Evolutionary conservation across 768 basidiomycete genomes (phyloP), one percentile per base, ranked within the genome.

Genomic region (Kwoniella dejecticola): DNA sequence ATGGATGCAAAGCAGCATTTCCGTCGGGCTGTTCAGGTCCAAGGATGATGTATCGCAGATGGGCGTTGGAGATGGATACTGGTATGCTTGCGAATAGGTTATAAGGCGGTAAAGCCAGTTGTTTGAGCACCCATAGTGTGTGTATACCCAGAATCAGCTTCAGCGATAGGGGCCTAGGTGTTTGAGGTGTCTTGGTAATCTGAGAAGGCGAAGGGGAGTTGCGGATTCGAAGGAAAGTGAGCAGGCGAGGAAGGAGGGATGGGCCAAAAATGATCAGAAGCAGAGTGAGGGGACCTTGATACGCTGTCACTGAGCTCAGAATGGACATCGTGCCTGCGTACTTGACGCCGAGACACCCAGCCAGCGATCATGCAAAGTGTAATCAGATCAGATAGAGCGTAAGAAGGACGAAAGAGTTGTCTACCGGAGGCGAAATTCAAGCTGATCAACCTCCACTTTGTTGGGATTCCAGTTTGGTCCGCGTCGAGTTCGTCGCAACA

Each of bases 61-160:
- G 36, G 41, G 56, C 53, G 40, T 60, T 66, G 1, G 63, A 46
- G 5, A 52, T 53, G 19, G 57, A 56, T 24, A 76, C 62, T 13
- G 74, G 71, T 2, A 73, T 54, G 17, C 52, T 55, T 24, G 52
- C 54, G 63, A 76, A 76, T 49, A 76, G 24, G 58, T 76, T 63
- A 57, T 64, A 73, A 2, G 74, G 74, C 3, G 66, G 71, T 15
- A 50, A 26, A 30, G 67, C 4, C 24, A 73, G 66, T 5, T 62
- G 57, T 15, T 48, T 62, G 31, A 76, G 11, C 10, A 57, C 49
- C 46, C 64, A 72, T 5, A 68, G n/a, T 0, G 68, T 70, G 36
- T 71, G 66, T 8, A 70, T 24, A 19, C 30, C 57, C 1, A 72
- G 24, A 15, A 72, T 23, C 13, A 64, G 21, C 52, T 70, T 69